Evolutionary conservation across 805 yeast species (phyloP), one percentile per base, ranked within the genome.

Genomic region (Wilhelminamyces savonicus): DNA sequence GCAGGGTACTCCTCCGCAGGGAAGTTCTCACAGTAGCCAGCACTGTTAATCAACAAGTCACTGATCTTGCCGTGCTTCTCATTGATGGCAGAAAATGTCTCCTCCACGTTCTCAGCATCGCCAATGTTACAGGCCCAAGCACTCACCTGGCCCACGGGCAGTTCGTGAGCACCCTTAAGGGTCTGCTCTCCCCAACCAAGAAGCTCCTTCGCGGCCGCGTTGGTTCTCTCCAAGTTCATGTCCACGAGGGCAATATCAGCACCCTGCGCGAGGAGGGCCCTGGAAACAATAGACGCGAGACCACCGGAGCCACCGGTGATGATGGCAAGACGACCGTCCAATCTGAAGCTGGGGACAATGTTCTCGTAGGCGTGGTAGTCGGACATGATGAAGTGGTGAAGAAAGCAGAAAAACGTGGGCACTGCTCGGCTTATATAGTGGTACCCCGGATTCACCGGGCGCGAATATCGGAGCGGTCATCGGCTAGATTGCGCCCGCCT

Each of bases 231-330:
- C 47, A 71, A 55, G 59, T 76, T 74, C 59, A 78, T 67, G 52
- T 82, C 92, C 21, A 82, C 66, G 25, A 82, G 64, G 17, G 92
- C 92, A 24, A 82, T 61, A 14, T 78, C 76, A 3, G 90, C 84
- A 21, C 90, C 94, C 45, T 82, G 83, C 4, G 83, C 82, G 9
- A 82, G 54, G 21, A 82, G 58, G 12, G 84, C 83, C 46, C 78
- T 72, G 33, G 81, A 65, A 30, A 81, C 49, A 11, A 80, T 76
- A 21, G 77, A 60, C 1, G 84, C 78, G 43, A 82, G 62, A 12
- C 88, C 90, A 27, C 92, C 92, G 21, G 86, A 78, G 7, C 88
- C 92, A 27, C 92, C 92, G 21, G 92, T 82, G 39, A 82, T 62
- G 26, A 82, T 66, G 24, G 86, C 85, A 32, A 80, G 63, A 49